These are phyloP conservation scores for Pelargonium fulgidum DNA, from an alignment of 441 rosid genomes.

Conservation along the genomic window DNA sequence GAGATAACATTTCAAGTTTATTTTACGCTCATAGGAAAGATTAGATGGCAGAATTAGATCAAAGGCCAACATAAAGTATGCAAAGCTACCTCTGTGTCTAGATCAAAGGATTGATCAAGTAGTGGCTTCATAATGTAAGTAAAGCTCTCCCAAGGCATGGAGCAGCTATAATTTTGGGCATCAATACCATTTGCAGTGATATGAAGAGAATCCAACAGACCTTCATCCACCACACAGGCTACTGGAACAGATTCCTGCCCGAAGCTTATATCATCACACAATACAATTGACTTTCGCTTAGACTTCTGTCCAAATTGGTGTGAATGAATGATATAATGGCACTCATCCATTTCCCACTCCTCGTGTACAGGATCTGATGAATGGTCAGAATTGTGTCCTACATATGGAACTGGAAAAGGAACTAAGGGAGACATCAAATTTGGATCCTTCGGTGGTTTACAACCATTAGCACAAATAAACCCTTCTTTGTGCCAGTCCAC, in stretches of 20 bases:
- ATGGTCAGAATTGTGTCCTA: constrained; percentile 23
- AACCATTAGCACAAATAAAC: constrained; percentile 74
- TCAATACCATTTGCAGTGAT: constrained; percentile 25
- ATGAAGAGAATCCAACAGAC: constrained; percentile 34
- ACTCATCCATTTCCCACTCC: constrained; percentile 74
- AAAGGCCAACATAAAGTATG: constrained; percentile 3
- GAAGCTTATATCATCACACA: constrained; percentile 81
- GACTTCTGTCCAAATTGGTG: constrained; percentile 49
- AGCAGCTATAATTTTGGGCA: constrained; percentile 28
- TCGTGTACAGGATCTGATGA: constrained; percentile 25
- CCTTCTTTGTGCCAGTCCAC: constrained; percentile 86
- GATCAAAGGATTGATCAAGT: constrained; percentile 43
- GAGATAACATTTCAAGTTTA: not conserved
- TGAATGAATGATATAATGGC: constrained; percentile 65
- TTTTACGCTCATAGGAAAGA: not conserved
- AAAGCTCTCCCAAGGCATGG: constrained; percentile 79
- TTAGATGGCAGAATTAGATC: constrained; percentile 2
- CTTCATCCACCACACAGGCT: constrained; percentile 69
- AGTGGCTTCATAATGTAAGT: constrained; percentile 56
- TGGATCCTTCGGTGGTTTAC: constrained; percentile 48
- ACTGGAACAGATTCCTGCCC: constrained; percentile 75
- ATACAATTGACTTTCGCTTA: constrained; percentile 35
- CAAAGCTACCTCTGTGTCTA: constrained; percentile 54
- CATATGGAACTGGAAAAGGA: constrained; percentile 37
- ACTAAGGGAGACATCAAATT: constrained; percentile 32